Evolutionary conservation across 1,284 basidiomycete species (phyloP), one percentile per base, ranked within the genome.

Genomic region (Puccinia triticina): DNA sequence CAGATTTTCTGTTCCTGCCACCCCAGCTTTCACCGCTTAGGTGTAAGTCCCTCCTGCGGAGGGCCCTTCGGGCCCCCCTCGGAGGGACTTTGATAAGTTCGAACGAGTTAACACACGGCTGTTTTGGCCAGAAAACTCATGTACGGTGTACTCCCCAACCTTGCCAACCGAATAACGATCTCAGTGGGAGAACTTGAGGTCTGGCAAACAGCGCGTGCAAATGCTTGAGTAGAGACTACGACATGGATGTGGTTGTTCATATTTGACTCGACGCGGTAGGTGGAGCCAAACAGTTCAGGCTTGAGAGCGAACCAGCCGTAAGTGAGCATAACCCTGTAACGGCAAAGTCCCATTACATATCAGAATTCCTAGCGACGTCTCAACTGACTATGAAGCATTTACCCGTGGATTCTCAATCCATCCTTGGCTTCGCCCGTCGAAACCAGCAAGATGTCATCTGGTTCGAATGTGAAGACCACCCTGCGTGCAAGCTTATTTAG

Each of bases 351-450:
- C 61, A 23, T 16, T n/a, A n/a, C n/a, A n/a, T 40, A 67, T 79
- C 50, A 46, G 26, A 69, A 29, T n/a, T 26, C 43, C n/a, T 12
- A 64, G 40, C 43, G 26, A 66, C 8, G 61, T 29, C 32, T 34
- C 18, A 69, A 43, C 32, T 37, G 48, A 55, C 32, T 43, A 64
- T 50, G 7, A 79, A n/a, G 23, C 16, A 75, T 55, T 61, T 75
- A 75, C 79, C 57, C 79, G 53, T 59, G 66, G n/a, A 82, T 43
- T 43, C 59, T 48, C 46, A 82, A 59, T n/a, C 79, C 79, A 43
- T 75, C 79, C 34, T 82, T 72, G 21, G 64, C 32, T 16, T 82
- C 79, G 2, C 79, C 79, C 21, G 72, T 75, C 37, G 79, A 74
- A 34, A 75, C 46, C n/a, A 82, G 26, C 50, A 12, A 53, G 21